phyloP scores from a whole-genome alignment of 805 yeast genomes.

The Blastobotrys peoriensis region DNA sequence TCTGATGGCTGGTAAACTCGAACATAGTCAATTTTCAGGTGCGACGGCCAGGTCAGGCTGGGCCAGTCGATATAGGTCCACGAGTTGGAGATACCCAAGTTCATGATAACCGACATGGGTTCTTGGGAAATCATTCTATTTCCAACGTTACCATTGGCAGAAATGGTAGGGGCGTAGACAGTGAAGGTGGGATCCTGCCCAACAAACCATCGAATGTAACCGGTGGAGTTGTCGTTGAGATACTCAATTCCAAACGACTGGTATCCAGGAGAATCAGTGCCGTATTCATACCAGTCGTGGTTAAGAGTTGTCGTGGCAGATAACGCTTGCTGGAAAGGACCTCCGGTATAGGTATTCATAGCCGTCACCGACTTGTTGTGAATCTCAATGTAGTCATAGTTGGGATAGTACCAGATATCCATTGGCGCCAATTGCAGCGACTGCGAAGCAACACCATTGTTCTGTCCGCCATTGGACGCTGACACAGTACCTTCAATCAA shows the following conservation, averaged over 20 bases:
- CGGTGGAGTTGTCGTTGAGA: conserved; percentile 49
- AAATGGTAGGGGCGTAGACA: conserved; percentile 63
- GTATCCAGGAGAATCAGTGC: conserved; percentile 48
- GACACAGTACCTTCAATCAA: conserved; percentile 72
- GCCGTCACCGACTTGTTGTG: conserved; percentile 62
- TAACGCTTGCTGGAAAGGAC: conserved; percentile 89
- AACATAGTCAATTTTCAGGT: conserved; percentile 75
- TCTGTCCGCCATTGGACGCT: conserved; percentile 33
- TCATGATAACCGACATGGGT: conserved; percentile 86
- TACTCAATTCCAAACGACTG: conserved; percentile 79
- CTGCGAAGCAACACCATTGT: conserved; percentile 77
- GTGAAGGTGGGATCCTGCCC: conserved; percentile 77
- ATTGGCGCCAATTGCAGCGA: conserved; percentile 89
- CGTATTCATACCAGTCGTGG: conserved; percentile 72
- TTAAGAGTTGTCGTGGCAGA: conserved; percentile 78
- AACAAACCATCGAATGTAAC: conserved; percentile 81
- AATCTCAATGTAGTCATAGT: conserved; percentile 71
- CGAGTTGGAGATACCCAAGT: conserved; percentile 82
- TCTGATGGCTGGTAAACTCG: conserved; percentile 84
- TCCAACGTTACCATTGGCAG: conserved; percentile 86
- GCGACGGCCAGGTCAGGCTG: conserved; percentile 64
- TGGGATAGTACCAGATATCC: conserved; percentile 92
- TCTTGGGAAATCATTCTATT: conserved; percentile 80
- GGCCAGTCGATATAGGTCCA: conserved; percentile 97
- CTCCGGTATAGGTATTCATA: conserved; percentile 88